phyloP scores from a whole-genome alignment of 257 asterid species.

The Dorcoceras hygrometricum region DNA sequence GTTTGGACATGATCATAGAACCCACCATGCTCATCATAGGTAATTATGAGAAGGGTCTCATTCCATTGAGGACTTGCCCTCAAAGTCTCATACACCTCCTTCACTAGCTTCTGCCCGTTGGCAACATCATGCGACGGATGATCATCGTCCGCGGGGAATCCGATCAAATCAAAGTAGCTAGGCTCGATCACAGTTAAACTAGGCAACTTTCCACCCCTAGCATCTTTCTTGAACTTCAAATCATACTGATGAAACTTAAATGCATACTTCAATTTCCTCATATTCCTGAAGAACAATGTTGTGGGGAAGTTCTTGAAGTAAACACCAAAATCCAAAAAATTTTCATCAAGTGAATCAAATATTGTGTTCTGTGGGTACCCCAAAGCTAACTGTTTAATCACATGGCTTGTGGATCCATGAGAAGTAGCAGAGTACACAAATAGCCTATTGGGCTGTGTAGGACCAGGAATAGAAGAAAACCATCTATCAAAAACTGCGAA shows the following conservation, averaged over 20 bases:
- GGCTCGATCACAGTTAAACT: constrained; percentile 68
- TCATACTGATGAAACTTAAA: constrained; percentile 54
- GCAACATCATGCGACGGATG: constrained; percentile 91
- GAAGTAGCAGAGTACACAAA: constrained; percentile 83
- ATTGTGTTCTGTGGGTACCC: constrained; percentile 80
- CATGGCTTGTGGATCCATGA: constrained; percentile 76
- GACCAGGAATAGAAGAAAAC: constrained; percentile 81
- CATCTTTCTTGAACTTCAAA: constrained; percentile 62
- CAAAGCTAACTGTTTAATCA: constrained; percentile 44
- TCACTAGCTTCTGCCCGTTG: constrained; percentile 66
- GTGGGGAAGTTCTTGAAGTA: constrained; percentile 66
- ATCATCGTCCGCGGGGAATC: constrained; percentile 65
- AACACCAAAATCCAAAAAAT: constrained; percentile 54
- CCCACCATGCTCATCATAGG: constrained; percentile 90
- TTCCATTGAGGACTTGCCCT: constrained; percentile 77
- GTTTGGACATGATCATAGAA: constrained; percentile 79
- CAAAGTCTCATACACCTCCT: constrained; percentile 75
- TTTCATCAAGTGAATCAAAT: constrained; percentile 67
- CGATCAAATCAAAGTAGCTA: constrained; percentile 64
- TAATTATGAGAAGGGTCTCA: constrained; percentile 54
- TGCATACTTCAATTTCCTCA: constrained; percentile 70
- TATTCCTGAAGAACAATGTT: constrained; percentile 59
- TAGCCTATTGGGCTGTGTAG: constrained; percentile 76
- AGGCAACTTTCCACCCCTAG: constrained; percentile 63
- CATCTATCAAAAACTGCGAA: constrained; percentile 70